A percentile compares a stretch with the other conserved stretches of the same genome.
Conservation (phyloP, 2,329 filamentous ascomycete species). For the Sclerotiophoma versabilis region DNA sequence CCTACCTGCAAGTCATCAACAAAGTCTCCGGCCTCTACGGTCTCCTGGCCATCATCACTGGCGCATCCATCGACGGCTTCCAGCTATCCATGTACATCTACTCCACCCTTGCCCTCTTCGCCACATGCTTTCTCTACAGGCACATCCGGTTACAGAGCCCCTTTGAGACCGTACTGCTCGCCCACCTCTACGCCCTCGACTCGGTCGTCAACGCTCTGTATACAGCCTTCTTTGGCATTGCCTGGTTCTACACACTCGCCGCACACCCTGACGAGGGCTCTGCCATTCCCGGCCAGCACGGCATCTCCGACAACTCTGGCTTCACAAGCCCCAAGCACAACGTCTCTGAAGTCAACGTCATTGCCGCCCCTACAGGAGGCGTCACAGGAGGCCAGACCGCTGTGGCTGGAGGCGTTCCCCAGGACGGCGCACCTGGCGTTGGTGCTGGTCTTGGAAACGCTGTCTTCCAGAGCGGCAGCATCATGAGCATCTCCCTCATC, state of each 20-base stretch:
- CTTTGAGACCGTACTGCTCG: slow-evolving; percentile 79
- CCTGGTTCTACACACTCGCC: slow-evolving; percentile 83
- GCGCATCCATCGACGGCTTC: slow-evolving; percentile 79
- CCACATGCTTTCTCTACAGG: slow-evolving; percentile 74
- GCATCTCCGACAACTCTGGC: slow-evolving; percentile 69
- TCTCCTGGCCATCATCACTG: slow-evolving; percentile 85
- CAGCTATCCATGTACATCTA: slow-evolving; percentile 94
- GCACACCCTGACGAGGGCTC: slow-evolving; percentile 56
- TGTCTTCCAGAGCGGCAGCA: slow-evolving; percentile 69
- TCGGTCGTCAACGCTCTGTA: slow-evolving; percentile 82
- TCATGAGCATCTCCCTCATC: slow-evolving; percentile 81
- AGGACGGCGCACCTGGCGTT: slow-evolving; percentile 43
- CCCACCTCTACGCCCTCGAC: slow-evolving; percentile 86
- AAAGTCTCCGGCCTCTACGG: slow-evolving; percentile 92
- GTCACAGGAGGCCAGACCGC: slow-evolving; percentile 60
- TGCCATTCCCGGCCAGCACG: slow-evolving; percentile 53
- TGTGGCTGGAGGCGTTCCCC: slow-evolving; percentile 52
- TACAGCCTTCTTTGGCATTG: slow-evolving; percentile 80
- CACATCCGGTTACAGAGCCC: slow-evolving; percentile 81
- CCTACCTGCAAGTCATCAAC: slow-evolving; percentile 84
- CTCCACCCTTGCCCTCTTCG: slow-evolving; percentile 73
- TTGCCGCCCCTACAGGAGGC: slow-evolving; percentile 57
- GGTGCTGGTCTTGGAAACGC: slow-evolving; percentile 65
- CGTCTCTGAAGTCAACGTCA: slow-evolving; percentile 63
- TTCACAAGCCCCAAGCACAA: slow-evolving; percentile 71